phyloP scores from a whole-genome alignment of 805 yeast genomes.

The Yarrowia sp. region DNA sequence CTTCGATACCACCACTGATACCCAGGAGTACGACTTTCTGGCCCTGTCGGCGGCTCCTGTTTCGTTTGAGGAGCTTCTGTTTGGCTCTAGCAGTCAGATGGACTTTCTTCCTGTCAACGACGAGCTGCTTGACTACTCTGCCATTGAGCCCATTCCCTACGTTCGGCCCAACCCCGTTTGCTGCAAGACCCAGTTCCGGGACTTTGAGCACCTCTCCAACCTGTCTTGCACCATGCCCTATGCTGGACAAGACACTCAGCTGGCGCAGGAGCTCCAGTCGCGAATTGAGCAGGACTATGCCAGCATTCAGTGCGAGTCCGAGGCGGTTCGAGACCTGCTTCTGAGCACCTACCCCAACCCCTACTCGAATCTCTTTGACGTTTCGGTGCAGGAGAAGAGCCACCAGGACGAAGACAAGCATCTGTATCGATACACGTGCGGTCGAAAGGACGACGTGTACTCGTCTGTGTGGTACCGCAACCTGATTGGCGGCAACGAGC shows the following conservation, averaged over 20 bases:
- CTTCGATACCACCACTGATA: background rate
- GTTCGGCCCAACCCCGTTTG: slow-evolving; percentile 6
- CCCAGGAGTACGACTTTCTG: slow-evolving; percentile 22
- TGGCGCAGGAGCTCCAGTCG: background rate
- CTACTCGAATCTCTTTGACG: slow-evolving; percentile 7
- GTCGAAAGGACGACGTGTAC: slow-evolving; percentile 12
- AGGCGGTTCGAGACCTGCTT: background rate
- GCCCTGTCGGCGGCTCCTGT: background rate
- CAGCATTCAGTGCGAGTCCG: slow-evolving; percentile 24
- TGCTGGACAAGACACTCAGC: background rate
- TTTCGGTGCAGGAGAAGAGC: background rate
- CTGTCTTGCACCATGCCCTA: slow-evolving; percentile 5
- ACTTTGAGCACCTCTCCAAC: background rate
- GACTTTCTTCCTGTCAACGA: background rate
- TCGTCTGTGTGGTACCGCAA: slow-evolving; percentile 21
- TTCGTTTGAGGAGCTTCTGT: background rate
- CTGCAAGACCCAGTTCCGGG: background rate
- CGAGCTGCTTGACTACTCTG: background rate
- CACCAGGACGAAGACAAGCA: slow-evolving; percentile 1
- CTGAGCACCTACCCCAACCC: slow-evolving; percentile 9
- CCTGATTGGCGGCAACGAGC: background rate
- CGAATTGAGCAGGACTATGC: background rate
- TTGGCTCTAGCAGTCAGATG: slow-evolving; percentile 1
- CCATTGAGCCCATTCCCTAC: slow-evolving; percentile 5
- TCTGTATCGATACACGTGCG: background rate